Base-by-base conservation (phyloP, 805 yeast species). In the Lachancea mirantina region DNA sequence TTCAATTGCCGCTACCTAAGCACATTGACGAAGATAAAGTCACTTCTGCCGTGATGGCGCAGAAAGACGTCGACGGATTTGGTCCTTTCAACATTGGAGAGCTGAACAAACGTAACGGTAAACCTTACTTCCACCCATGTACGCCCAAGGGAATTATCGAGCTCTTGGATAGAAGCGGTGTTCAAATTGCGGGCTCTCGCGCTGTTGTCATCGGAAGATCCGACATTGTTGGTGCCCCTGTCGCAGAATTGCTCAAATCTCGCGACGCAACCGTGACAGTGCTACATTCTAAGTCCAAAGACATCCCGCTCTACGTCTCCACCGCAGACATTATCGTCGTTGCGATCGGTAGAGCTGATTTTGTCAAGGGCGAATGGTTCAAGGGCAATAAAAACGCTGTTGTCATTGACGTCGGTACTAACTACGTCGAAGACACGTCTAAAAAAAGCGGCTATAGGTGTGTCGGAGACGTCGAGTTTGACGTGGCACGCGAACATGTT, bases 51-150 rank as follows among this genome's bases (percentile, higher is more conserved):
- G 96, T 89, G n/a, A 61, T 68, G 8, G 72, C 83, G 10, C 76
- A 71, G 26, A 89, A 89, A 63, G 98, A 89, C 51, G 95, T 92
- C 28, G 98, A 89, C 58, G 98, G 98, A 2, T 92, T 89, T 51
- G 92, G 88, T 26, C 76, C 87, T 35, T 70, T 68, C 49, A 92
- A 92, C 57, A 77, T 84, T 36, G 97, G 96, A 39, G 96, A 89
- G 54, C 70, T 89, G 38, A 74, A 88, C 47, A 85, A 87, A 61
- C 76, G 83, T 45, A 84, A 84, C 33, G 96, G 96, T 14, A 55
- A 65, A 22, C 95, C 96, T 19, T 61, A 65, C 39, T 88, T 85
- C 60, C 68, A 79, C 43, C 97, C 98, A 21, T 89, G 97, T 64
- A 89, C 98, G 18, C 98, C 98, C 35, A 77, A 79, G 61, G 98